phyloP scores from a whole-genome alignment of 1,284 basidiomycete genomes.

The Malassezia arunalokei region DNA sequence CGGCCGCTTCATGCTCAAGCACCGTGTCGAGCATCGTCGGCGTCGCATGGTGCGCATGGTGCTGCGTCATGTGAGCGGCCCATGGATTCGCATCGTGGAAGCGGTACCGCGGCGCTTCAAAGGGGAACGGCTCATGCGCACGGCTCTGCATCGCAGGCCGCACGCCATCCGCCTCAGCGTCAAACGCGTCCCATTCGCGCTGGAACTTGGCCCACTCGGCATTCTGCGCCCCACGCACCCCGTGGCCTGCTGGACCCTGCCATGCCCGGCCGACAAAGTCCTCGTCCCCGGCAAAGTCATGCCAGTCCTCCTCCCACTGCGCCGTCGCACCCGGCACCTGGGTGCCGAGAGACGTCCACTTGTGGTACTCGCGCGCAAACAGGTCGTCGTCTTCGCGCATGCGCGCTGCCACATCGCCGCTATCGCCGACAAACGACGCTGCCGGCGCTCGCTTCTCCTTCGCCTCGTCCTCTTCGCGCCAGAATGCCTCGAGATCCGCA shows the following conservation, averaged over 20 bases:
- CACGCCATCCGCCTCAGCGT: constrained; percentile 23
- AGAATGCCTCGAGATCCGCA: constrained; percentile 27
- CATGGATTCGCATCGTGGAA: constrained; percentile 42
- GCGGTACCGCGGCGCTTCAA: constrained; percentile 29
- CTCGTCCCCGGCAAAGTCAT: constrained; percentile 31
- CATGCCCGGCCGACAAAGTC: constrained; percentile 25
- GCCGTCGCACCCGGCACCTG: constrained; percentile 22
- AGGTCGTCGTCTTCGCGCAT: constrained; percentile 33
- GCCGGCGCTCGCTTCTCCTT: constrained; percentile 18
- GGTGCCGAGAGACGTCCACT: constrained; percentile 28
- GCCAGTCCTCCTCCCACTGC: constrained; percentile 29
- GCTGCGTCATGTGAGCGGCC: constrained; percentile 22
- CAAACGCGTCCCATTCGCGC: constrained; percentile 60
- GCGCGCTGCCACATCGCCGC: constrained; percentile 29
- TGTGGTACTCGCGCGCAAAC: constrained; percentile 30
- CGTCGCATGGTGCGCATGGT: constrained; percentile 15
- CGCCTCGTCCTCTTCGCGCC: constrained; percentile 41
- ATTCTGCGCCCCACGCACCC: constrained; percentile 32
- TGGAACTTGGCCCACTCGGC: constrained; percentile 61
- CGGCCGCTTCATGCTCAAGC: constrained; percentile 76
- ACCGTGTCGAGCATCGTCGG: constrained; percentile 22
- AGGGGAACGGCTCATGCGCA: constrained; percentile 16
- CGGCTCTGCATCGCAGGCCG: background rate
- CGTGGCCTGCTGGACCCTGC: constrained; percentile 28
- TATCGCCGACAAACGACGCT: constrained; percentile 31